Percentiles rank a stretch among this genome's conserved stretches.
phyloP scores from a whole-genome alignment of 2,329 filamentous ascomycete genomes.

The Pseudocercospora ulei region DNA sequence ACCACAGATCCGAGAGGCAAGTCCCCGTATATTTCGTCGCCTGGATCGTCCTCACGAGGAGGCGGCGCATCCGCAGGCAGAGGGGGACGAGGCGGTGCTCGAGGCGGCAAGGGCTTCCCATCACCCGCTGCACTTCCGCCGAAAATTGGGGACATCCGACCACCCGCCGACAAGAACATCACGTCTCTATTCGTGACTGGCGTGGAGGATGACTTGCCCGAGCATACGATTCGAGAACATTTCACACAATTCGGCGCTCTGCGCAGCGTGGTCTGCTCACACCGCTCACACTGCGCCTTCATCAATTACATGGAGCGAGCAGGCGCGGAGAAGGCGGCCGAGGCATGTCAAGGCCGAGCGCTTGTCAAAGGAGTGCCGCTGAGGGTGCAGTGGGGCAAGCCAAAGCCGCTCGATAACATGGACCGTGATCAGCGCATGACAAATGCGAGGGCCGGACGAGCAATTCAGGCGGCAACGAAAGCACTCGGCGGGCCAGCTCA shows the following conservation, averaged over 20 bases:
- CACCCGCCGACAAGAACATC: constrained; percentile 73
- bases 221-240: constrained; percentile 80
- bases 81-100: constrained; percentile 36
- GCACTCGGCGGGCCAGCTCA: constrained; percentile 26
- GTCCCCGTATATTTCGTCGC: constrained; percentile 31
- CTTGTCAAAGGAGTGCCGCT: constrained; percentile 86
- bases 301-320: constrained; percentile 83
- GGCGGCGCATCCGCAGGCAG: constrained; percentile 24
- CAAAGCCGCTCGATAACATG: constrained; percentile 84
- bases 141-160: constrained; percentile 72
- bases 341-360: constrained; percentile 74
- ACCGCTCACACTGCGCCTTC: constrained; percentile 95
- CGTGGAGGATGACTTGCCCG: constrained; percentile 89
- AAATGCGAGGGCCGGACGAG: constrained; percentile 68
- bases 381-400: constrained; percentile 82
- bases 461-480: constrained; percentile 35
- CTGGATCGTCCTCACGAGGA: constrained; percentile 18
- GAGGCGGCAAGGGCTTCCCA: constrained; percentile 53
- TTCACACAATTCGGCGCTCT: constrained; percentile 84
- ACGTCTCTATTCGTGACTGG: constrained; percentile 92
- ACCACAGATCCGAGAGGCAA: constrained; percentile 50
- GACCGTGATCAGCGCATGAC: constrained; percentile 73
- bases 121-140: constrained; percentile 65
- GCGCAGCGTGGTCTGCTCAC: constrained; percentile 86
- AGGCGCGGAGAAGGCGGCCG: constrained; percentile 75